phyloP scores from a whole-genome alignment of 495 filamentous ascomycete species.

The Sphaerosporella brunnea region DNA sequence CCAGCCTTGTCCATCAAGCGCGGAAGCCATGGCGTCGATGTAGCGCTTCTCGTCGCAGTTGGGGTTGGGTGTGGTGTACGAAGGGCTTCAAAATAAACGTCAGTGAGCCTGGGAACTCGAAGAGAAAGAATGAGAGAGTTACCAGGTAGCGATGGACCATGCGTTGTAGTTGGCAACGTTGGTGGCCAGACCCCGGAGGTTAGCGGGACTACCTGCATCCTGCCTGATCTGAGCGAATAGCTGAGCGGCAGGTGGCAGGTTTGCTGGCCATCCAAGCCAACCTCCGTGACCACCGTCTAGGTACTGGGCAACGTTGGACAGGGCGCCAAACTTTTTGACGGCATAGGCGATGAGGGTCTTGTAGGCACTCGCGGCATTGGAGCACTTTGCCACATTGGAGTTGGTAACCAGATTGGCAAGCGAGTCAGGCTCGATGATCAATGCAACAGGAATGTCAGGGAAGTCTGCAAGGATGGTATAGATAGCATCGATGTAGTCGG shows the following conservation, averaged over 20 bases:
- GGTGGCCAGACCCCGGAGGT: conserved; percentile 55
- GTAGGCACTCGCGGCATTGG: conserved; percentile 45
- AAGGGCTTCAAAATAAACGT: conserved; percentile 35
- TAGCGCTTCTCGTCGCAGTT: conserved; percentile 52
- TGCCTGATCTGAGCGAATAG: conserved; percentile 52
- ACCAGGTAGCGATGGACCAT: conserved; percentile 9
- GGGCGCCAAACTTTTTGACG: conserved; percentile 47
- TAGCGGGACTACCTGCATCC: conserved; percentile 42
- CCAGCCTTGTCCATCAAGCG: conserved; percentile 44
- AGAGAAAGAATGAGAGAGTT: background rate
- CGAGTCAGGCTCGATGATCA: conserved; percentile 58
- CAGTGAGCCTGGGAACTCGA: conserved; percentile 2
- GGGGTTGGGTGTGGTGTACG: conserved; percentile 33
- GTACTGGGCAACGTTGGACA: conserved; percentile 70
- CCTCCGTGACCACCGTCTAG: conserved; percentile 65
- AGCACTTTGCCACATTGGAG: conserved; percentile 42
- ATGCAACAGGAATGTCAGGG: conserved; percentile 36
- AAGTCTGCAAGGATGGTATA: conserved; percentile 37
- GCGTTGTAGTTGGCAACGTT: conserved; percentile 67
- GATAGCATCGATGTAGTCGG: conserved; percentile 32
- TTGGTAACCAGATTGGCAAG: conserved; percentile 72
- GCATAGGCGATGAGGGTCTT: conserved; percentile 55
- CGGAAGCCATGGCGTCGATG: conserved; percentile 45
- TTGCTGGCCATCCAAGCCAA: conserved; percentile 63
- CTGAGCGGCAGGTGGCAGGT: conserved; percentile 52